Evolutionary conservation across 1,139 yeast genomes (phyloP).

Genomic region (Protomyces gravidus): DNA sequence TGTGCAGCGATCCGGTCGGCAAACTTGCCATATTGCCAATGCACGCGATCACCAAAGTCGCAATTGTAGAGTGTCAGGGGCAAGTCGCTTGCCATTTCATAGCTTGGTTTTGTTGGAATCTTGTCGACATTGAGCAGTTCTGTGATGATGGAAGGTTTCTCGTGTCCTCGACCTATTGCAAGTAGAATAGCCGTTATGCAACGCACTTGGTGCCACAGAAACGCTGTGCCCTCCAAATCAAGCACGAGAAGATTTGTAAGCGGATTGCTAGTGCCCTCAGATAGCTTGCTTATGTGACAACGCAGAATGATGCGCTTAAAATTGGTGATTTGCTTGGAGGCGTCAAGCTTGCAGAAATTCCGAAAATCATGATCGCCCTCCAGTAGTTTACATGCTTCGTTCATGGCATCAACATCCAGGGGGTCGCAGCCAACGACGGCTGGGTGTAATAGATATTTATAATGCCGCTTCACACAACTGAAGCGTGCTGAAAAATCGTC

Average conservation of each 20-base stretch:
- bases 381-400: slow-evolving; percentile 59
- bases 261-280: slow-evolving; percentile 33
- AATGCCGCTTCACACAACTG: slow-evolving; percentile 78
- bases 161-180: slow-evolving; percentile 73
- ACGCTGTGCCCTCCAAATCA: slow-evolving; percentile 82
- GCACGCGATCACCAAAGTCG: slow-evolving; percentile 44
- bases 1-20: slow-evolving; percentile 33
- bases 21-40: slow-evolving; percentile 24
- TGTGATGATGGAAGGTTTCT: slow-evolving; percentile 54
- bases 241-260: slow-evolving; percentile 51
- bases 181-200: slow-evolving; percentile 86
- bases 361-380: slow-evolving; percentile 85
- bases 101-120: slow-evolving; percentile 68
- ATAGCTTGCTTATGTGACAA: slow-evolving; percentile 50
- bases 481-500: slow-evolving; percentile 82
- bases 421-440: slow-evolving; percentile 36
- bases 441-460: slow-evolving; percentile 65
- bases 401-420: slow-evolving; percentile 64
- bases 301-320: slow-evolving; percentile 56
- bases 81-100: slow-evolving; percentile 87
- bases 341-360: slow-evolving; percentile 90
- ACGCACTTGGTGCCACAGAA: slow-evolving; percentile 96
- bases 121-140: slow-evolving; percentile 57
- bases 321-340: slow-evolving; percentile 83
- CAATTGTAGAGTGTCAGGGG: slow-evolving; percentile 88